Conservation (phyloP, 495 filamentous ascomycete species). For the Talaromyces wortmannii region DNA sequence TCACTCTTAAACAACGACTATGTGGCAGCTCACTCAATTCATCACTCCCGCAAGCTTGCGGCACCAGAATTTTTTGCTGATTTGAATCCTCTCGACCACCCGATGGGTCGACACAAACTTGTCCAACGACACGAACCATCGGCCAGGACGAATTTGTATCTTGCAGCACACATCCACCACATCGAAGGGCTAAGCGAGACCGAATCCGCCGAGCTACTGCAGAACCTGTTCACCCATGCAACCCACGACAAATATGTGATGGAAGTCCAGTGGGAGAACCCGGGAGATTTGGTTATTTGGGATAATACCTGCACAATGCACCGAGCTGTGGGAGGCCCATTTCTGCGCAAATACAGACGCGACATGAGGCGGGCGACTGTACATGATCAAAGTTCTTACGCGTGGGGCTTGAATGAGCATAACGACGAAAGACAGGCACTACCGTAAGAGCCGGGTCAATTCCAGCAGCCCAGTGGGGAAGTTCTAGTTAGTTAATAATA, state of each 20-base stretch:
- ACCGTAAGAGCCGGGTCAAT: too few species aligned
- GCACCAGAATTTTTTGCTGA: constrained; percentile 43
- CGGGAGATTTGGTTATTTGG: constrained; percentile 51
- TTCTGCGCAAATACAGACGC: background rate
- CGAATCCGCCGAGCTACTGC: constrained; percentile 29
- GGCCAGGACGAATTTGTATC: constrained; percentile 46
- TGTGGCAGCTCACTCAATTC: constrained; percentile 47
- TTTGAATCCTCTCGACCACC: constrained; percentile 29
- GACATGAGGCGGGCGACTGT: background rate
- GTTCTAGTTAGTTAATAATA: too few species aligned
- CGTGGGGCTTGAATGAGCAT: background rate
- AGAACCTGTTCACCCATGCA: constrained; percentile 35
- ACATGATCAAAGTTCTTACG: background rate
- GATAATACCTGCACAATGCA: constrained; percentile 8
- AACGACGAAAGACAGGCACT: background rate
- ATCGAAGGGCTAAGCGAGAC: constrained; percentile 38
- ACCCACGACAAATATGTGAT: constrained; percentile 43
- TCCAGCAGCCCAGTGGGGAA: too few species aligned
- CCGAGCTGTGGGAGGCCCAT: background rate
- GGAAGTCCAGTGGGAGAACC: constrained; percentile 38
- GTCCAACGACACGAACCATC: constrained; percentile 46
- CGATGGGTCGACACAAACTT: constrained; percentile 43
- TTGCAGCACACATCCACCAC: constrained; percentile 49
- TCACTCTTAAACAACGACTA: constrained; percentile 37
- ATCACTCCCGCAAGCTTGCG: constrained; percentile 46